These are phyloP conservation scores for Diplosphaera chodatii DNA, from an alignment of 139 green algal genomes.

Conservation along the genomic window DNA sequence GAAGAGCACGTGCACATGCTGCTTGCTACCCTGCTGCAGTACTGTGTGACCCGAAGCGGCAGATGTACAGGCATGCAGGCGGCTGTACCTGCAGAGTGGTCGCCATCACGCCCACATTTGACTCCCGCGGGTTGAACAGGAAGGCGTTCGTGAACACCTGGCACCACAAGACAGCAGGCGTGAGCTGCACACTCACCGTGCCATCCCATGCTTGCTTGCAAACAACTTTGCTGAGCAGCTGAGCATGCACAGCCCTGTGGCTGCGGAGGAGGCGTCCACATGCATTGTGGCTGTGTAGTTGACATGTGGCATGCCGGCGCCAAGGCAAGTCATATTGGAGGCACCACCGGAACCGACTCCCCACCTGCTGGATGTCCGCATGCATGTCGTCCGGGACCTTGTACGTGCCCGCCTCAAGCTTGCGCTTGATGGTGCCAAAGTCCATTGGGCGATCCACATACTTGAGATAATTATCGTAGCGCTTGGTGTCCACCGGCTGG, in stretches of 20 bases:
- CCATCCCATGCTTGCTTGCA: no score
- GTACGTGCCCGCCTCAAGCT: conserved; percentile 50
- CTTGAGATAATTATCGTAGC: conserved; percentile 67
- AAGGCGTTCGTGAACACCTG: conserved; percentile 81
- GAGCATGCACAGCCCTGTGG: no score
- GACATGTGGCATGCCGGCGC: no score
- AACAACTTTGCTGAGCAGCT: no score
- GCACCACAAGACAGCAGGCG: conserved; percentile 11
- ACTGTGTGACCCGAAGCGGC: no score
- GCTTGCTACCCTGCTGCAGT: no score
- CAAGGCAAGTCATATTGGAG: no score
- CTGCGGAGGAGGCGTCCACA: no score
- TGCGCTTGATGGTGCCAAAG: conserved; percentile 64
- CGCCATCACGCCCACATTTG: conserved; percentile 81
- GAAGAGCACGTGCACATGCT: no score
- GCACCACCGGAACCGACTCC: no score
- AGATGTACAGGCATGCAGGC: neutral
- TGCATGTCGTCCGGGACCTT: conserved; percentile 45
- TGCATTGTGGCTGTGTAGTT: no score
- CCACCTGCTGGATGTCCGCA: conserved; percentile 27
- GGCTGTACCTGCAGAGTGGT: conserved; percentile 61
- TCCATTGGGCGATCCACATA: conserved; percentile 68
- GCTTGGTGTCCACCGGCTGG: conserved; percentile 63
- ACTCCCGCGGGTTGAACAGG: conserved; percentile 71
- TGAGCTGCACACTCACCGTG: neutral